Evolutionary conservation across 768 basidiomycete genomes (phyloP).

Genomic region (Clitopilus hobsonii): DNA sequence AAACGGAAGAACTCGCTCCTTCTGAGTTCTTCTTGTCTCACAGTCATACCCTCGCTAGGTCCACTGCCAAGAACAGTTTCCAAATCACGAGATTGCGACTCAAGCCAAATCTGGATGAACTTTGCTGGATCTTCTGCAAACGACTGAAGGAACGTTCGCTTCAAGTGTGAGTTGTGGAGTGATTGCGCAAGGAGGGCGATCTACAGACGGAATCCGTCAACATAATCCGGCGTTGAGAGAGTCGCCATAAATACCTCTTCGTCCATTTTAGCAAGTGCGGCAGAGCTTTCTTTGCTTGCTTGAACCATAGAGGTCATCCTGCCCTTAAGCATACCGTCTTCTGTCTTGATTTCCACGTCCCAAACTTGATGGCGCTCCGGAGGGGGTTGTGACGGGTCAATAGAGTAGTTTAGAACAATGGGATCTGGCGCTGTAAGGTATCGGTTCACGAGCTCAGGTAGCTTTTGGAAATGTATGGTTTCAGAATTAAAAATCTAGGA

Average conservation of each 20-base stretch:
- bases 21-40: slow-evolving; percentile 84
- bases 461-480: slow-evolving; percentile 64
- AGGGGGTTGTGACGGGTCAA: slow-evolving; percentile 58
- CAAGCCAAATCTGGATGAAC: slow-evolving; percentile 88
- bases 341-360: slow-evolving; percentile 87
- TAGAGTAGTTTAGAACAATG: slow-evolving; percentile 69
- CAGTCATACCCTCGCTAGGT: slow-evolving; percentile 68
- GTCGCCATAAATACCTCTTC: slow-evolving; percentile 62
- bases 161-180: slow-evolving; percentile 81
- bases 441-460: slow-evolving; percentile 84
- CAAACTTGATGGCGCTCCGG: slow-evolving; percentile 74
- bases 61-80: slow-evolving; percentile 89
- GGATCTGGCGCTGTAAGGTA: slow-evolving; percentile 77
- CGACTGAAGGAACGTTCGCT: slow-evolving; percentile 78
- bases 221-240: not conserved
- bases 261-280: slow-evolving; percentile 69
- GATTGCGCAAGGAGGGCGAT: slow-evolving; percentile 83
- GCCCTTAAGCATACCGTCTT: slow-evolving; percentile 69
- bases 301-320: slow-evolving; percentile 71
- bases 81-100: slow-evolving; percentile 87
- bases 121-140: slow-evolving; percentile 76
- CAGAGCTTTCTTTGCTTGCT: slow-evolving; percentile 65
- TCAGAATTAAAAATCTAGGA: slow-evolving; percentile 69
- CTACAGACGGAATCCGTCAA: slow-evolving; percentile 29
- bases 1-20: slow-evolving; percentile 88